Evolutionary conservation across 2,329 filamentous ascomycete genomes (phyloP), one percentile per base, ranked within the genome.

Genomic region (Clonostachys solani): DNA sequence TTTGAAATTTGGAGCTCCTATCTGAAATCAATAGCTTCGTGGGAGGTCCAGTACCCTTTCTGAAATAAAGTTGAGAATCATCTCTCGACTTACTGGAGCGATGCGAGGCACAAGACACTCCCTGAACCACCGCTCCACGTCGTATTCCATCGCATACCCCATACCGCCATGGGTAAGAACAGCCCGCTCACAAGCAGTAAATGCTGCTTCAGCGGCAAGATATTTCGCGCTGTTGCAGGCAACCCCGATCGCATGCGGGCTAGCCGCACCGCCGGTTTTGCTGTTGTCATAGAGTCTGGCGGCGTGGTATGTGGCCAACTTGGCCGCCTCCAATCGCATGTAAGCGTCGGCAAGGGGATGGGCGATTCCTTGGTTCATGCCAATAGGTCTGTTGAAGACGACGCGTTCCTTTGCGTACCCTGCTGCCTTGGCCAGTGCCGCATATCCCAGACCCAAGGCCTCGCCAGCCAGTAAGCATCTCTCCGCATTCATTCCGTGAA

Each of bases 401-500:
- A 83, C 71, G 0, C 86, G 74, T 36, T 87, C 83, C 45, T 75
- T 71, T 0, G 86, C 85, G 54, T 91, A 91, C 16, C 69, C 71
- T 0, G 81, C 73, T 0, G 87, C 86, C 52, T 73, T 80, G 47
- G 73, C 69, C 29, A 84, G 66, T 10, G 81, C 88, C 0, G 83
- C 86, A 56, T 94, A 94, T 0, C 89, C 89, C 1, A 95, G 68
- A 0, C 89, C 89, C 1, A 94, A 73, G 0, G 89, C 88, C 67
- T 94, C 89, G 19, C 88, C 88, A 2, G 87, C 88, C 0, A 91
- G 69, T 1, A 91, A 74, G 58, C 86, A 89, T 3, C 87, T 74
- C 62, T 91, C 87, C 1, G 87, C 86, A 53, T 91, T 91, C 84
- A 91, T 89, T 3, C 87, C 86, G 56, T 89, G 84, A 19, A 91